phyloP scores from a whole-genome alignment of 805 yeast genomes.

The Ogataea corticis region DNA sequence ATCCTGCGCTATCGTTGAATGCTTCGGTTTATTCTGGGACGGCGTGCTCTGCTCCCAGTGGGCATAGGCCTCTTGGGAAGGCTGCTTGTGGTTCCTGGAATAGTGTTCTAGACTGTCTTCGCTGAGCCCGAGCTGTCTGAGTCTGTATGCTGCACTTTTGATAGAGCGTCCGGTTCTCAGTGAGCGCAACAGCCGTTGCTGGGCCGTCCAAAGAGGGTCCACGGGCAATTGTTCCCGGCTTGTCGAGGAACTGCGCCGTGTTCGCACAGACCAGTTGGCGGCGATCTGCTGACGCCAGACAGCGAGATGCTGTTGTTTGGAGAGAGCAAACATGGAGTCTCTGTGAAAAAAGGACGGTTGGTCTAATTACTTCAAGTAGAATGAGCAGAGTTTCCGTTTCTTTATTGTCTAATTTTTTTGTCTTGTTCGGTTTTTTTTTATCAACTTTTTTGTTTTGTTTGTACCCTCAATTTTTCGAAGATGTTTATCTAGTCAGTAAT shows the following conservation, averaged over 20 bases:
- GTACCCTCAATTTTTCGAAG: too few relatives aligned
- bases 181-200: not conserved
- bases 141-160: not conserved
- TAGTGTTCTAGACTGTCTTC: not conserved
- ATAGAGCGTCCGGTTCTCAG: not conserved
- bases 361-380: too few relatives aligned
- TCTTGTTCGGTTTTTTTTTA: too few relatives aligned
- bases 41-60: not conserved
- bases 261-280: too few relatives aligned
- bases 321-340: too few relatives aligned
- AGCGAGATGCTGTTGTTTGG: too few relatives aligned
- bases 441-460: too few relatives aligned
- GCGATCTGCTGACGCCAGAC: too few relatives aligned
- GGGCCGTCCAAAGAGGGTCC: constrained; percentile 7
- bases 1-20: not conserved
- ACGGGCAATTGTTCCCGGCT: constrained; percentile 3
- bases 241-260: not conserved
- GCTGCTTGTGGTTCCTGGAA: not conserved
- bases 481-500: too few relatives aligned
- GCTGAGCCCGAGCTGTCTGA: not conserved
- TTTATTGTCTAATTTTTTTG: too few relatives aligned
- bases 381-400: too few relatives aligned
- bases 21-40: not conserved
- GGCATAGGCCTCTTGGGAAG: not conserved
- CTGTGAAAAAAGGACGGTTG: too few relatives aligned